Base-by-base conservation (phyloP, 2,329 filamentous ascomycete species). In the Aspergillus nomiae region DNA sequence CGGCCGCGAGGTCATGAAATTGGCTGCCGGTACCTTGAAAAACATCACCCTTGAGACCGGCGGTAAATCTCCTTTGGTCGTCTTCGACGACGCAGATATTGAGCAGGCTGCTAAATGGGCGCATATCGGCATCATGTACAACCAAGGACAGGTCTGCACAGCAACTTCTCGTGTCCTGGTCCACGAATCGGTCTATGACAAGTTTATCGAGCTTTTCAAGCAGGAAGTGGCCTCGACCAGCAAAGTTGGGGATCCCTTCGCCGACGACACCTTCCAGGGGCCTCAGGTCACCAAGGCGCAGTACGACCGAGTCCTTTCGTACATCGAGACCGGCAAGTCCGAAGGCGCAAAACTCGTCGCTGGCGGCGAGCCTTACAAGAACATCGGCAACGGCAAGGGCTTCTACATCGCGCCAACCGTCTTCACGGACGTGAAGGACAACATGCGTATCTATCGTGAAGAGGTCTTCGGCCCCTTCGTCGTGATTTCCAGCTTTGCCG, bases 91-190 rank as follows among this genome's bases (percentile, higher is more conserved):
- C 69, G 88, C 88, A 6, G 87, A 90, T 63, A 70, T 90, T 28
- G 86, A 89, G 6, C 86, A 90, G 73, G 87, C 89, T 4, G 89
- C 91, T 14, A 87, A 90, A 67, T 92, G 90, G 87, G 82, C 84
- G 19, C 87, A 90, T 65, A 72, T 77, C 14, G 81, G 81, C n/a
- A 83, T 84, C 68, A 82, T 84, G 79, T 76, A 76, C 64, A 76
- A 76, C 62, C 74, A 76, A 53, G 74, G 74, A 28, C 74, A 76
- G 56, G 72, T 76, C 21, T 76, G 74, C 64, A 76, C 74, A 3
- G 73, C 74, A 4, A 76, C 74, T 4, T 76, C 74, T 19, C 74
- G 74, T 5, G 73, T 91, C 12, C 77, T 90, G 1, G 88, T 91
- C 2, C 87, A 91, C 58, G 85, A 75, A 21, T 74, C 73, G 9